Evolutionary conservation across 1,284 basidiomycete species (phyloP).

Genomic region (Afroboletus lepidellus): DNA sequence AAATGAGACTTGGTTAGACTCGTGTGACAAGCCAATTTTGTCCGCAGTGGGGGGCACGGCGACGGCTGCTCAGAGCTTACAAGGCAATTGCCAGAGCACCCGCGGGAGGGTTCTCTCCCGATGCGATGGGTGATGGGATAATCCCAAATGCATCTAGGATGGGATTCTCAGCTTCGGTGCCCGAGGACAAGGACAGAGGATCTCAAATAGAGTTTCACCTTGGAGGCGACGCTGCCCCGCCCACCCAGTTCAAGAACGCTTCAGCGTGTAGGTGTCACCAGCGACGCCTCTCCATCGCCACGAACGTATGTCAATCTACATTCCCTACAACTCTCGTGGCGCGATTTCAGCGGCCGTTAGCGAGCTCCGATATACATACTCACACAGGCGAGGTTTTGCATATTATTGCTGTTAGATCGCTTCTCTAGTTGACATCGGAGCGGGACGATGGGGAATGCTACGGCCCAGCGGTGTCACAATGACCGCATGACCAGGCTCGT

Average conservation of each 20-base stretch:
- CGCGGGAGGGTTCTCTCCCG: constrained; percentile 1
- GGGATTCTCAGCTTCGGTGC: neutral
- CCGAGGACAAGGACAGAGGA: neutral
- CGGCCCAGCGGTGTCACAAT: no score
- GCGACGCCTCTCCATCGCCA: no score
- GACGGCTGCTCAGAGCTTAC: neutral
- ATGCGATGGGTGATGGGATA: neutral
- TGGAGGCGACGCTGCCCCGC: no score
- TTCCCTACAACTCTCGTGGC: no score
- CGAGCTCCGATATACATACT: no score
- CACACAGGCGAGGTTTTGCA: no score
- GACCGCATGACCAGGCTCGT: neutral
- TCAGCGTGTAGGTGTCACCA: no score
- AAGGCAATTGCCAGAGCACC: constrained; percentile 1
- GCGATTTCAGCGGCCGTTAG: no score
- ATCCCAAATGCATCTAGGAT: neutral
- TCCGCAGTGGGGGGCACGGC: neutral
- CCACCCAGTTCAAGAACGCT: neutral
- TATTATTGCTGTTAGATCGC: no score
- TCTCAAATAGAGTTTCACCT: neutral
- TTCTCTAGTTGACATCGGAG: no score
- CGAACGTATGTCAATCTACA: no score
- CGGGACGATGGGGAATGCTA: no score
- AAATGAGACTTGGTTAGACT: neutral
- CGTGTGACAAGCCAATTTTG: neutral